Conservation (phyloP, 192 early-diverging fungal genomes). For the Phlyctochytrium bullatum region DNA sequence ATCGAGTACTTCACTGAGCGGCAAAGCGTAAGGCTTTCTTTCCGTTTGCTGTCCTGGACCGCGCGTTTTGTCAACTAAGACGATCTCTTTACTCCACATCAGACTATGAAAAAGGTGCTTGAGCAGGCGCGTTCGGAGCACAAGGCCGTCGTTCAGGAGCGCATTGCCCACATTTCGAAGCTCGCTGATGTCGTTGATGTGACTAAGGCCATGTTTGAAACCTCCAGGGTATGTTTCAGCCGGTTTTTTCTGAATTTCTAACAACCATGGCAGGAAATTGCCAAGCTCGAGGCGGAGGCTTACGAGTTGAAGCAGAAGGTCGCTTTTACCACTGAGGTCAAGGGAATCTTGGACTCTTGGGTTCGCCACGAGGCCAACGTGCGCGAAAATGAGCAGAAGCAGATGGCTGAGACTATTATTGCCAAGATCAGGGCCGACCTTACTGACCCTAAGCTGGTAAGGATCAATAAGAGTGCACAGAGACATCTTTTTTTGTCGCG, state of each 20-base stretch:
- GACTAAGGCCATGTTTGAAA: slow-evolving; percentile 88
- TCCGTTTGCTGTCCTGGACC: not conserved
- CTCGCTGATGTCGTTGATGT: slow-evolving; percentile 91
- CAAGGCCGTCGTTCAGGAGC: slow-evolving; percentile 84
- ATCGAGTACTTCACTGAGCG: slow-evolving; percentile 64
- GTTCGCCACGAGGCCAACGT: slow-evolving; percentile 92
- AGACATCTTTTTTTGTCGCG: not conserved
- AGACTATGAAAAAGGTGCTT: slow-evolving; percentile 81
- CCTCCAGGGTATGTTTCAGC: slow-evolving; percentile 73
- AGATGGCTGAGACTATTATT: slow-evolving; percentile 81
- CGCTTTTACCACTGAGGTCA: slow-evolving; percentile 75
- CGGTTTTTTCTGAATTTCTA: no score
- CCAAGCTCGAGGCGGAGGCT: slow-evolving; percentile 88
- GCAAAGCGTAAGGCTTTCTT: slow-evolving; percentile 39
- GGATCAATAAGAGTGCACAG: no score
- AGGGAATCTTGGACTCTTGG: slow-evolving; percentile 91
- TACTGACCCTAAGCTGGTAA: slow-evolving; percentile 62
- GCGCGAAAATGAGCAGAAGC: slow-evolving; percentile 91
- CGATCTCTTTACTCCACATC: slow-evolving; percentile 17
- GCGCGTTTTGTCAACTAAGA: not conserved
- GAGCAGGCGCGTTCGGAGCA: slow-evolving; percentile 85
- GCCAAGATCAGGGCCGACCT: slow-evolving; percentile 71
- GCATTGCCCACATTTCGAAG: slow-evolving; percentile 86
- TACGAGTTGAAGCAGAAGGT: slow-evolving; percentile 94
- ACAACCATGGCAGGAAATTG: slow-evolving; percentile 65